Evolutionary conservation across 495 filamentous ascomycete genomes (phyloP), one percentile per base, ranked within the genome.

Genomic region (Bryoglossum gracile): DNA sequence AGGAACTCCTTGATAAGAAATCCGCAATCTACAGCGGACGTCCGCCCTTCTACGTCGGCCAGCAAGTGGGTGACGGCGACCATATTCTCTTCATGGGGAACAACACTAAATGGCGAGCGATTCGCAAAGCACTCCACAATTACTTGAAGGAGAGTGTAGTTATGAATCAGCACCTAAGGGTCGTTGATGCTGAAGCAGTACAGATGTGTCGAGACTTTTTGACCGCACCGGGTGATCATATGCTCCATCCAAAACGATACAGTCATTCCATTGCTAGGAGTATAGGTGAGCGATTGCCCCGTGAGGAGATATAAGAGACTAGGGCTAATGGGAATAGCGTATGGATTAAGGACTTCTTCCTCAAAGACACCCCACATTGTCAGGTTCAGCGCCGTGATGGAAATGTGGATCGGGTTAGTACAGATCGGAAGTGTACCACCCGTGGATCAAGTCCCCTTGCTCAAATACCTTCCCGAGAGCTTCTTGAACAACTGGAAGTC

Each of bases 171-270:
- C 65, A 77, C 51, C 37, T 71, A 6, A 56, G 58, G n/a, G 59
- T 72, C 16, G 54, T 63, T 23, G 48, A 74, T 35, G 74, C 74
- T 3, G 75, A 79, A 49, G 63, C 68, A 2, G 47, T 58, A 0
- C 71, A 74, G 55, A 64, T 76, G 64, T 33, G 71, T 0, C 45
- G 59, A 4, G 74, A 77, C 52, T 62, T 71, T 32, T 16, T 65
- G 1, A 48, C 56, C 0, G 25, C 53, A 9, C 75, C 75, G 0
- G 43, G 68, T 11, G 42, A 68, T 4, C 64, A 65, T 32, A 76
- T 71, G 67, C 17, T 41, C 16, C 72, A 76, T 51, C 66, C 69
- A 1, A 72, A 70, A 53, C 51, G 69, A 11, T 74, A 59, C 46
- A 70, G 64, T 47, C 73, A 75, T 54, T 69, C 65, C 40, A 65